These are phyloP conservation scores for Neoboletus magnificus DNA, from an alignment of 768 basidiomycete species.

Conservation along the genomic window DNA sequence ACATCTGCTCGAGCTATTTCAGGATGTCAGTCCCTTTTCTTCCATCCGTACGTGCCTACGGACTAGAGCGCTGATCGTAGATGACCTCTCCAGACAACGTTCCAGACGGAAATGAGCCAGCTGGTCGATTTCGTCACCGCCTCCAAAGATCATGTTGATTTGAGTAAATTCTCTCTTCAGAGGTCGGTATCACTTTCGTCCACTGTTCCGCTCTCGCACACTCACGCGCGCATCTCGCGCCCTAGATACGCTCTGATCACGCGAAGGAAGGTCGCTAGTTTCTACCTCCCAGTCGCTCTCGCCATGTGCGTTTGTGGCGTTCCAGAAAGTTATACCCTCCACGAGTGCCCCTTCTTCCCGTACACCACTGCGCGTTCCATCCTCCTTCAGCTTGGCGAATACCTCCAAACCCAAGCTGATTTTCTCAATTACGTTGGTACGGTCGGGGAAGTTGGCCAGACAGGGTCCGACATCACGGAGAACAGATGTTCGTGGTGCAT, in stretches of 20 bases:
- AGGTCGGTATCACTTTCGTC: not conserved
- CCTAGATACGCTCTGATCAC: not conserved
- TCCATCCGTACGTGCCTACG: no score
- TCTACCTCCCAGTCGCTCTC: slow-evolving; percentile 3
- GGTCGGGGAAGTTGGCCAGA: not conserved
- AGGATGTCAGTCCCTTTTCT: not conserved
- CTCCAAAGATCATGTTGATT: not conserved
- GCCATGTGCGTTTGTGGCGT: slow-evolving; percentile 1
- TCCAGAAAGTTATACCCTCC: not conserved
- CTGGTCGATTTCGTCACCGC: not conserved
- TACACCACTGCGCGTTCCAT: not conserved
- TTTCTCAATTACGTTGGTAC: not conserved
- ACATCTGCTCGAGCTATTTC: slow-evolving; percentile 1
- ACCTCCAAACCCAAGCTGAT: not conserved
- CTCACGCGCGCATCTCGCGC: not conserved
- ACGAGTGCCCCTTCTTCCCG: not conserved
- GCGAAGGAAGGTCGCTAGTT: not conserved
- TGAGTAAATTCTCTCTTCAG: slow-evolving; percentile 1
- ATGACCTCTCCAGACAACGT: not conserved
- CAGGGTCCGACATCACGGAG: not conserved
- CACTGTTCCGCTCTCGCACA: not conserved
- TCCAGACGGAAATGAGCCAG: slow-evolving; percentile 1
- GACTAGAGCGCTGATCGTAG: not conserved
- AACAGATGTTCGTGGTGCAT: slow-evolving; percentile 5
- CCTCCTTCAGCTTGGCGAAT: slow-evolving; percentile 1